Percentiles rank a stretch among this genome's conserved stretches.
Evolutionary conservation across 2,329 filamentous ascomycete genomes (phyloP).

Genomic region (Endocalyx cinctus): DNA sequence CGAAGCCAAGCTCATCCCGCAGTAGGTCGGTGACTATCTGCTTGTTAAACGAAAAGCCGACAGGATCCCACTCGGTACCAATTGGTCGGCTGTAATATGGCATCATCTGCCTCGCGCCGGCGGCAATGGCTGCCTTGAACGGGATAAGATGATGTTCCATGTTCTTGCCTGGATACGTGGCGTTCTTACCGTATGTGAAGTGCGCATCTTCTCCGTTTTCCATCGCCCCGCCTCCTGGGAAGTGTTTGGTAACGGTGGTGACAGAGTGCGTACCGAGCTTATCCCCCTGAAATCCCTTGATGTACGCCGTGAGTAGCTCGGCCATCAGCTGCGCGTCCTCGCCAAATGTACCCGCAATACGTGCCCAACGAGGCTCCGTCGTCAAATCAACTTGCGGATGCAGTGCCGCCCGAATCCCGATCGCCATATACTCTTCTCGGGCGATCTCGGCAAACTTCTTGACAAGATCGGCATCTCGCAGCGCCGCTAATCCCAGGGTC

Average conservation of each 20-base stretch:
- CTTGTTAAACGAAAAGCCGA: constrained; percentile 49
- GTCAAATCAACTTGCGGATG: constrained; percentile 48
- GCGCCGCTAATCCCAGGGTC: constrained; percentile 43
- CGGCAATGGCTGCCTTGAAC: constrained; percentile 45
- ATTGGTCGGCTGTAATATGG: constrained; percentile 46
- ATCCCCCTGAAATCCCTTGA: constrained; percentile 43
- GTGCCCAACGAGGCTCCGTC: constrained; percentile 47
- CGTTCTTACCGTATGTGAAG: constrained; percentile 47
- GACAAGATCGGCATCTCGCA: constrained; percentile 39
- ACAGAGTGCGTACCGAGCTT: constrained; percentile 39
- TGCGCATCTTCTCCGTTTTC: constrained; percentile 48
- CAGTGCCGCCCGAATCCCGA: constrained; percentile 40
- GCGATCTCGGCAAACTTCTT: constrained; percentile 44
- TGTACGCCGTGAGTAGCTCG: constrained; percentile 36
- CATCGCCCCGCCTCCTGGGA: constrained; percentile 46
- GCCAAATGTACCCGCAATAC: constrained; percentile 41
- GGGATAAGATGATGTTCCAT: constrained; percentile 46
- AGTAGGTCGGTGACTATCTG: constrained; percentile 45
- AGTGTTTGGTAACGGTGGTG: constrained; percentile 48
- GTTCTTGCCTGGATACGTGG: constrained; percentile 46
- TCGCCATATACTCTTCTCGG: constrained; percentile 39
- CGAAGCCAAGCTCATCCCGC: constrained; percentile 41
- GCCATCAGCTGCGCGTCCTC: constrained; percentile 41
- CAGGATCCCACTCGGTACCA: constrained; percentile 39
- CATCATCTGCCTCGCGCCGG: constrained; percentile 48